Conservation (phyloP, 2,329 filamentous ascomycete species). For the Dothidotthia symphoricarpi region DNA sequence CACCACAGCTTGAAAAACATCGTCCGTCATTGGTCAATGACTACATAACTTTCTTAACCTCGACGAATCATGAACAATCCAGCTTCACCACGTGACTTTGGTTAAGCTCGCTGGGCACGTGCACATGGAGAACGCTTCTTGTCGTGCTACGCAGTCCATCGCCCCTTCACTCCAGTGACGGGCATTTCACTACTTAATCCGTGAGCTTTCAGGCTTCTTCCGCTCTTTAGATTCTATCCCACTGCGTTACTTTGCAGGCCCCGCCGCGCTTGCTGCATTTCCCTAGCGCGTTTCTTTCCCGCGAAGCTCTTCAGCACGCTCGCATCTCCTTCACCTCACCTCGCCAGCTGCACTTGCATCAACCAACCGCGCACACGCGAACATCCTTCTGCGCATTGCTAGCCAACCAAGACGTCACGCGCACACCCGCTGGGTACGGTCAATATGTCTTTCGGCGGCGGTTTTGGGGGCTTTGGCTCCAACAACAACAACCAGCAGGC, state of each 20-base stretch:
- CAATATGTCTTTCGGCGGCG: conserved; percentile 53
- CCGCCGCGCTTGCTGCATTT: conserved; percentile 22
- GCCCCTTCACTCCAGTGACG: no score
- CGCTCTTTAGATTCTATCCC: conserved; percentile 18
- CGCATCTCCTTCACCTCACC: conserved; percentile 15
- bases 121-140: no score
- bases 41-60: no score
- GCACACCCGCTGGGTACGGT: conserved; percentile 23
- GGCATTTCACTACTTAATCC: conserved; percentile 34
- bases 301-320: conserved; percentile 22
- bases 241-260: conserved; percentile 8
- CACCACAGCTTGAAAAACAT: no score
- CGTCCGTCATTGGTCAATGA: no score
- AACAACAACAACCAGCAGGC: conserved; percentile 35
- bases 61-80: no score
- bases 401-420: conserved; percentile 17
- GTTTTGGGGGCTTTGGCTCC: conserved; percentile 47
- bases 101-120: no score
- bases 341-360: conserved; percentile 15
- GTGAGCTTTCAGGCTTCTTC: conserved; percentile 24
- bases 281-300: conserved; percentile 41
- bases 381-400: conserved; percentile 20
- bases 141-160: no score
- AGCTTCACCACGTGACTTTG: no score
- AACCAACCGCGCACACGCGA: conserved; percentile 20